Base-by-base conservation (phyloP, 208 protist genomes). In the Trypanosoma grayi region DNA sequence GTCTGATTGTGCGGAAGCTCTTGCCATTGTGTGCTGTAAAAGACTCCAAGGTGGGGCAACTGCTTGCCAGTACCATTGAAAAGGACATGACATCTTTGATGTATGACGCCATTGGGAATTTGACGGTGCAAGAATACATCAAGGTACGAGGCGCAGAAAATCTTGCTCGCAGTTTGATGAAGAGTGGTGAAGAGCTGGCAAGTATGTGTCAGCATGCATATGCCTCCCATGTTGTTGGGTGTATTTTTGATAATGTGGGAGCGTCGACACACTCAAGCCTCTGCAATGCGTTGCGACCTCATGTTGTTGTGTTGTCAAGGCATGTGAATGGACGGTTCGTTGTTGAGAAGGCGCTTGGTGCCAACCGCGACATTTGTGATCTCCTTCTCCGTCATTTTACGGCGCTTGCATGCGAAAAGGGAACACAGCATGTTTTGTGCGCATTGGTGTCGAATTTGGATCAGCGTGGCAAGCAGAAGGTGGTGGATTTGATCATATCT, bases 301-400 rank as follows among this genome's bases (percentile, higher is more conserved):
- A 89, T 70, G 77, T 79, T 27, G 37, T 83, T 27, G 40, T 55
- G 22, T 66, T 94, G 27, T 73, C 83, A 25, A 86, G 63, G 28
- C 88, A 94, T 57, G 44, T 92, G 31, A 92, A 94, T 72, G 88
- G 88, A 45, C 88, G 88, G 45, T 94, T 94, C 70, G 75, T 92
- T 48, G 75, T 92, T 9, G 88, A 94, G 68, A 88, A 87, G 53
- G 72, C 87, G 30, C 70, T 92, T 61, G 53, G 60, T 25, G 64
- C 81, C 55, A 92, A 77, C 63, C 81, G 85, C 63, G 88, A 94
- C 50, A 77, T 94, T 16, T 79, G 88, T 55, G 83, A 92, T 55
- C 69, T 79, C 51, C 75, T 94, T 30, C 65, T 81, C 53, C 71
- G 77, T 24, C 73, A 84, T n/a, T 92, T 94, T 60, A n/a, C 66